Evolutionary conservation across 345 rosid genomes (phyloP).

Genomic region (Triadica sebifera): DNA sequence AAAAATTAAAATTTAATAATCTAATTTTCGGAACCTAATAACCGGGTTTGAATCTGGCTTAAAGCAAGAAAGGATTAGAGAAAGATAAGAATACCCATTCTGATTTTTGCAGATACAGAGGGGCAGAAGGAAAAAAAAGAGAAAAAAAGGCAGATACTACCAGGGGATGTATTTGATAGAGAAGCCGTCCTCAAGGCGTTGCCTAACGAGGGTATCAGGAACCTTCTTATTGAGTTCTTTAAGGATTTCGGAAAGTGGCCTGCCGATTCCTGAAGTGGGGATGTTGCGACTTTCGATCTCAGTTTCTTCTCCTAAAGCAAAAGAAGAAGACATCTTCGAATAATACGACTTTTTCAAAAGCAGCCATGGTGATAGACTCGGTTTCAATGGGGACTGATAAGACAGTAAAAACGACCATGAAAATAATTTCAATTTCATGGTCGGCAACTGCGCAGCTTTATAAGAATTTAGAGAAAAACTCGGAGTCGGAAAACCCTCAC

Average conservation of each 20-base stretch:
- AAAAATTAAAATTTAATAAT: too few species aligned
- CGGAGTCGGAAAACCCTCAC: not conserved
- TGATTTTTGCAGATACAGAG: not conserved
- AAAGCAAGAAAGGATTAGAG: too few species aligned
- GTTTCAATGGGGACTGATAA: not conserved
- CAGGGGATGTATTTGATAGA: conserved; percentile 74
- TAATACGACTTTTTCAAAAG: not conserved
- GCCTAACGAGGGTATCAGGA: conserved; percentile 56
- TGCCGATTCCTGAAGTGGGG: conserved; percentile 64
- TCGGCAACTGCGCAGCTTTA: not conserved
- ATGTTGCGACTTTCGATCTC: conserved; percentile 30
- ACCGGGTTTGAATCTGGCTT: too few species aligned
- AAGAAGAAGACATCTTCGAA: conserved; percentile 11
- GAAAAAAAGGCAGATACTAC: conserved; percentile 25
- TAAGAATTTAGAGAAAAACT: too few species aligned
- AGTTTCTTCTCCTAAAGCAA: conserved; percentile 11
- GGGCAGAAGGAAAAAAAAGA: not conserved
- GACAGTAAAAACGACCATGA: not conserved
- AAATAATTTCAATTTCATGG: conserved; percentile 2
- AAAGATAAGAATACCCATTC: not conserved
- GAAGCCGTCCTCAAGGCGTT: conserved; percentile 59
- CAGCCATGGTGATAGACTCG: not conserved
- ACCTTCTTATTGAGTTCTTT: conserved; percentile 76
- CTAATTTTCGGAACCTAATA: not conserved
- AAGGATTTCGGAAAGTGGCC: conserved; percentile 67